Conservation (phyloP, 805 yeast species). For the Saturnispora diversa region DNA sequence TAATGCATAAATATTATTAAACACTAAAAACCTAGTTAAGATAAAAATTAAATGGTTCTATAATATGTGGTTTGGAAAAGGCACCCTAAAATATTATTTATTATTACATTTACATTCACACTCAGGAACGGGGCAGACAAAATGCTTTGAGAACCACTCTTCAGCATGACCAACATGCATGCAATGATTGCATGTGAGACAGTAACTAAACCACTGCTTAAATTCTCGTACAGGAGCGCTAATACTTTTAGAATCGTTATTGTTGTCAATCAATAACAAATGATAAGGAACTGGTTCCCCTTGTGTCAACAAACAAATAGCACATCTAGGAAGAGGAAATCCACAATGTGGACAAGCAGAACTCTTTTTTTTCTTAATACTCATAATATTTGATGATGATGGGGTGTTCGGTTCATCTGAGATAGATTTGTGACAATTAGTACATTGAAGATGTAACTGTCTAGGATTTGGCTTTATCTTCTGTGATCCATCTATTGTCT, state of each 20-base stretch:
- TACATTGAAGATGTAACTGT: slow-evolving; percentile 76
- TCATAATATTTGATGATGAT: slow-evolving; percentile 6
- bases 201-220: slow-evolving; percentile 85
- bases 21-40: too few relatives aligned
- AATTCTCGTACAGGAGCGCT: slow-evolving; percentile 33
- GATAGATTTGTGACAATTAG: slow-evolving; percentile 70
- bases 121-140: slow-evolving; percentile 89
- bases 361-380: slow-evolving; percentile 12
- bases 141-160: slow-evolving; percentile 88
- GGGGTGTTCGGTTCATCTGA: slow-evolving; percentile 21
- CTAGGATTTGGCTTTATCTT: slow-evolving; percentile 50
- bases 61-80: background rate
- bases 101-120: slow-evolving; percentile 79
- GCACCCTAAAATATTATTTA: too few relatives aligned
- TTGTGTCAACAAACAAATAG: slow-evolving; percentile 73
- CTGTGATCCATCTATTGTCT: slow-evolving; percentile 38
- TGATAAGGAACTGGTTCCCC: slow-evolving; percentile 56
- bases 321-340: slow-evolving; percentile 80
- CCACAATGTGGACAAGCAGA: slow-evolving; percentile 75
- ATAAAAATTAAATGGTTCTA: background rate
- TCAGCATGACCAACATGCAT: slow-evolving; percentile 94
- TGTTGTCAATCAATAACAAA: background rate
- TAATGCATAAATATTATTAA: too few relatives aligned
- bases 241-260: background rate
- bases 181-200: slow-evolving; percentile 87